Conservation (phyloP, 495 filamentous ascomycete species). For the Xylaria nigripes region DNA sequence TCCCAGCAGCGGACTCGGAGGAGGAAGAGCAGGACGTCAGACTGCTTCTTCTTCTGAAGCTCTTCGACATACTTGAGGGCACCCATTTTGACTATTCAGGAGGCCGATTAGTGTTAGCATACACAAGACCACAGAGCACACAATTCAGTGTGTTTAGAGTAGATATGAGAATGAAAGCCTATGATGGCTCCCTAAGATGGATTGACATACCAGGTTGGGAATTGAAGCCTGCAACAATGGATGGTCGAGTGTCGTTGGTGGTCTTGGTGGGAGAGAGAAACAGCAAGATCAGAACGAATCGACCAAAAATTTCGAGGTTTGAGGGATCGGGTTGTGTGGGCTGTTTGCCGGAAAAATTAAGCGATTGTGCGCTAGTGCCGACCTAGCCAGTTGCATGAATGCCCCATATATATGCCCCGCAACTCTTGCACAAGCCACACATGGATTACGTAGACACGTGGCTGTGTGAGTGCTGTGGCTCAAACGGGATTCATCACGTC, state of each 20-base stretch:
- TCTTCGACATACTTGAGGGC: conserved; percentile 99
- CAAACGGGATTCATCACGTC: too few relatives aligned
- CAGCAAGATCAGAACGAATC: conserved; percentile 24
- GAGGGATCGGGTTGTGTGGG: conserved; percentile 19
- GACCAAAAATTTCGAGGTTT: conserved; percentile 18
- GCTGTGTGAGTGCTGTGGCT: not conserved
- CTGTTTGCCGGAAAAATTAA: conserved; percentile 20
- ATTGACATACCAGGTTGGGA: conserved; percentile 28
- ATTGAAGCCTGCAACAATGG: conserved; percentile 26
- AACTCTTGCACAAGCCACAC: not conserved
- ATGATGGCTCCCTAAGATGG: not conserved
- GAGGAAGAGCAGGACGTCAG: conserved; percentile 97
- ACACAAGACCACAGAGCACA: conserved; percentile 3
- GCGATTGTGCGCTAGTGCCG: conserved; percentile 17
- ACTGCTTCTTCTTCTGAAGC: conserved; percentile 99
- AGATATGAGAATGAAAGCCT: not conserved
- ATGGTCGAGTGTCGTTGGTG: conserved; percentile 27
- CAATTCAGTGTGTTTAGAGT: not conserved
- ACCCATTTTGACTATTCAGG: conserved; percentile 58
- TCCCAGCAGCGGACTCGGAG: conserved; percentile 99
- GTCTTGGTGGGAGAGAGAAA: conserved; percentile 13
- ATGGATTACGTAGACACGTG: not conserved
- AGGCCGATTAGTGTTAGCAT: conserved; percentile 14
- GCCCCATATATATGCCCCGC: too few relatives aligned
- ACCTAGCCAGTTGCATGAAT: not conserved